Evolutionary conservation across 2,329 filamentous ascomycete species (phyloP), one percentile per base, ranked within the genome.

Genomic region (Emergomyces pasteurianus): DNA sequence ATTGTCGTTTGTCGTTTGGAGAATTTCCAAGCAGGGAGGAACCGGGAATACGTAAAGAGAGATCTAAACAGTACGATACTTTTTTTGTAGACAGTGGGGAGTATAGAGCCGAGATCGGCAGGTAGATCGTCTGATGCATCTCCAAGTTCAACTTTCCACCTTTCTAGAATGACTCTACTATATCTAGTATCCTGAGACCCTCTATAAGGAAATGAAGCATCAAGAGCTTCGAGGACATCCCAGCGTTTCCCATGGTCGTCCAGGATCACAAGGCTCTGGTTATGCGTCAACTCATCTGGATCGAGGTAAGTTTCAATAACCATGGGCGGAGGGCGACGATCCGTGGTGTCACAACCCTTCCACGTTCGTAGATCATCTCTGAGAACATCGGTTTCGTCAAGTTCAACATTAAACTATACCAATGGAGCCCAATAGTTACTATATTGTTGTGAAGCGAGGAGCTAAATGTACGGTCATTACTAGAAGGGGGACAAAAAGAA

Each of bases 71-170:
- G 85, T 66, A 97, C 88, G 65, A 99, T 95, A 68, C 89, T 90
- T 76, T 95, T 94, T 77, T 99, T 99, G 81, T 99, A 99, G 62
- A 96, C 86, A 58, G 90, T 92, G 16, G 94, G 91, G 58, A 97
- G 78, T 38, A 83, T 78, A 54, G 83, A 79, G 59, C 75, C 79
- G 58, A 85, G 73, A 62, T 85, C 81, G 46, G 77, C 68, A 6
- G 78, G 68, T 60, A 89, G 70, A 83, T 80, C 71, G 71, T 79
- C 71, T 61, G 79, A 73, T 61, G 77, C 76, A 66, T 84, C 83
- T 70, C 89, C 89, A 61, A 97, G 80, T 71, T 94, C 87, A 65
- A 99, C 83, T 61, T 81, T 87, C 94, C 94, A 99, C 67, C 92
- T 83, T 76, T 99, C 94, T 64, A 99, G 79, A 58, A 96, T 81